Base-by-base conservation (phyloP, 2,329 filamentous ascomycete genomes). In the Colletotrichum spaethianum region DNA sequence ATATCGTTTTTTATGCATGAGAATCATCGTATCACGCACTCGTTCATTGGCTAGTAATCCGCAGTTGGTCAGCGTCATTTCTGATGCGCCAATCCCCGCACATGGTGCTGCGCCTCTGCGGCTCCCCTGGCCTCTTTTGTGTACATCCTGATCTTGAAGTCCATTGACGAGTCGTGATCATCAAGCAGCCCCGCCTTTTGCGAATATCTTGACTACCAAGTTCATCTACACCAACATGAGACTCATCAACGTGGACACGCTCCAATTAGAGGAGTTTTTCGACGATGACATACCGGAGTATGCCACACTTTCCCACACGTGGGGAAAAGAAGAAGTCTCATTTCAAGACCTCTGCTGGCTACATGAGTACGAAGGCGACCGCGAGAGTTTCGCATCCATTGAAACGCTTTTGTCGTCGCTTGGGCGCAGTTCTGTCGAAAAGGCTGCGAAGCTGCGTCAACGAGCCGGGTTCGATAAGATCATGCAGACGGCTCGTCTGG, bases 291-390 rank as follows among this genome's bases (percentile, higher is more conserved):
- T 48, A 0, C 46, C 63, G 0, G 0, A 0, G 1, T 78, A 77
- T 3, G 75, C 75, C 7, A 74, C 75, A 5, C 38, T 75, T 4
- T 76, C 75, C 3, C 75, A 74, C 26, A 72, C 72, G 0, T 76
- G 73, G 75, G 56, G 42, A n/a, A 64, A 60, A 3, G 20, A 61
- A 3, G 75, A 77, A 33, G 66, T 76, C 2, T 63, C 61, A 1
- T 75, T 73, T 50, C 40, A 75, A 59, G 70, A 75, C 55, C 57
- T 62, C 16, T 42, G 62, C 50, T 50, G 75, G 73, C 16, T 70
- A 18, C 26, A 44, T 33, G 38, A 73, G 14, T 50, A 77, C 78
- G 44, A 70, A 3, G 26, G 42, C 8, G 26, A 55, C 4, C 20
- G 6, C 23, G 9, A 18, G 12, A 23, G 9, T 9, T 53, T 52